Percentiles rank a stretch among this genome's conserved stretches.
Evolutionary conservation across 129 eudicot genomes (phyloP).

Genomic region (Sambucus nigra): DNA sequence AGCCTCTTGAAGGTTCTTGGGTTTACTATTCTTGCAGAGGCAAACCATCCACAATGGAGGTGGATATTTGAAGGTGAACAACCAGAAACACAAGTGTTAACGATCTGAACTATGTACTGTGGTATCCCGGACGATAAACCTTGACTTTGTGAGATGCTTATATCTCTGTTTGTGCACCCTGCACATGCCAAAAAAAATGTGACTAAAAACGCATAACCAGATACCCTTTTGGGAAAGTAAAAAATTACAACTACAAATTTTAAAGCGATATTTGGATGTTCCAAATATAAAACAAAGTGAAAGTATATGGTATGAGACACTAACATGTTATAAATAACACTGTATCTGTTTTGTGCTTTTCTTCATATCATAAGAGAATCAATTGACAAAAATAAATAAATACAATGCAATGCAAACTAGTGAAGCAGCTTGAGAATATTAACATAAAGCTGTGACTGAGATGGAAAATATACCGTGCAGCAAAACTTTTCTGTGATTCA

Average conservation of each 20-base stretch:
- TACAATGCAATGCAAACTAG: too few species aligned
- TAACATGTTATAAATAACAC: too few species aligned
- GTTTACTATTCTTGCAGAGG: slow-evolving; percentile 61
- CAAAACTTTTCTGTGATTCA: slow-evolving; percentile 37
- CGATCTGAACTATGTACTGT: slow-evolving; percentile 56
- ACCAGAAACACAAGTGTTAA: slow-evolving; percentile 51
- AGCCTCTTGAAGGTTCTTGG: slow-evolving; percentile 61
- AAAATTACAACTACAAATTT: neutral
- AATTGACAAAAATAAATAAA: too few species aligned
- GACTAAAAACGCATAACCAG: neutral
- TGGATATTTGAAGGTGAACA: slow-evolving; percentile 74
- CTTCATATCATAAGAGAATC: too few species aligned
- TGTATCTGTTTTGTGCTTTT: too few species aligned
- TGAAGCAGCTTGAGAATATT: neutral
- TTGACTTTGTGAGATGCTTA: slow-evolving; percentile 63
- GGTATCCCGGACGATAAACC: slow-evolving; percentile 56
- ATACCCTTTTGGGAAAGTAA: neutral
- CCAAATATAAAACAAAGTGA: too few species aligned
- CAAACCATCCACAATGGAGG: slow-evolving; percentile 71
- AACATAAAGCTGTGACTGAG: neutral
- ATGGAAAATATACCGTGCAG: slow-evolving; percentile 30
- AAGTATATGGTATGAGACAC: too few species aligned
- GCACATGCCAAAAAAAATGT: slow-evolving; percentile 15
- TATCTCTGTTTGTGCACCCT: slow-evolving; percentile 47
- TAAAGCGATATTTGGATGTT: neutral